phyloP scores from a whole-genome alignment of 352 stramenopile genomes.

The Thalassiosira livingstoniorum region DNA sequence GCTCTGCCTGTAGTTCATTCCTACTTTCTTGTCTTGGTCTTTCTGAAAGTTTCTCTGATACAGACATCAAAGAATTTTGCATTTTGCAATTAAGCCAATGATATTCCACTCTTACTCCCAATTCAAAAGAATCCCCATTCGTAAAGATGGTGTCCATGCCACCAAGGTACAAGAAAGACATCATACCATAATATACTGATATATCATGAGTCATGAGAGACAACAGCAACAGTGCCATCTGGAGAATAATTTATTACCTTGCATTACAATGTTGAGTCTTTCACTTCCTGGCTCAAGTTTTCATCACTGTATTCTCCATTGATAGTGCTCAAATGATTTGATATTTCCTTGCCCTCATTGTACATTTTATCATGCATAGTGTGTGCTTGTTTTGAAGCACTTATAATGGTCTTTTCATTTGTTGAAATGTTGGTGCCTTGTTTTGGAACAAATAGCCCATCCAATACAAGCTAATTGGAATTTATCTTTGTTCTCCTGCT shows the following conservation, averaged over 20 bases:
- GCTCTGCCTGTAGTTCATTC: slow-evolving; percentile 21
- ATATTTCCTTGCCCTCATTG: slow-evolving; percentile 40
- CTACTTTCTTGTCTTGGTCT: background rate
- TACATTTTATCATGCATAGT: slow-evolving; percentile 7
- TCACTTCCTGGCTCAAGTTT: background rate
- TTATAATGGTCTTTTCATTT: too few relatives aligned
- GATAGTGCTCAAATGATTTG: slow-evolving; percentile 21
- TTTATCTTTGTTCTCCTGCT: too few relatives aligned
- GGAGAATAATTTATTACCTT: slow-evolving; percentile 37
- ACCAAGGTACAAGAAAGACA: slow-evolving; percentile 10
- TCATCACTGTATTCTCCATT: background rate
- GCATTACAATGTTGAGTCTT: slow-evolving; percentile 16
- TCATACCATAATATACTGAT: slow-evolving; percentile 25
- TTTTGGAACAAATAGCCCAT: too few relatives aligned
- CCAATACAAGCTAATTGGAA: too few relatives aligned
- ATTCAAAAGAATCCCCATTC: slow-evolving; percentile 6
- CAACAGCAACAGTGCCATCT: slow-evolving; percentile 29
- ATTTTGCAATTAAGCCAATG: background rate
- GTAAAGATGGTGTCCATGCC: background rate
- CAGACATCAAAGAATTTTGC: slow-evolving; percentile 17
- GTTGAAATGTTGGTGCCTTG: too few relatives aligned
- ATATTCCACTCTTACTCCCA: slow-evolving; percentile 25
- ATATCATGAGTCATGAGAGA: slow-evolving; percentile 19
- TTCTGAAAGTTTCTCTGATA: too few relatives aligned
- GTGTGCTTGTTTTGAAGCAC: too few relatives aligned